These are phyloP conservation scores for Cercospora janseana DNA, from an alignment of 2,329 filamentous ascomycete species.

Conservation along the genomic window DNA sequence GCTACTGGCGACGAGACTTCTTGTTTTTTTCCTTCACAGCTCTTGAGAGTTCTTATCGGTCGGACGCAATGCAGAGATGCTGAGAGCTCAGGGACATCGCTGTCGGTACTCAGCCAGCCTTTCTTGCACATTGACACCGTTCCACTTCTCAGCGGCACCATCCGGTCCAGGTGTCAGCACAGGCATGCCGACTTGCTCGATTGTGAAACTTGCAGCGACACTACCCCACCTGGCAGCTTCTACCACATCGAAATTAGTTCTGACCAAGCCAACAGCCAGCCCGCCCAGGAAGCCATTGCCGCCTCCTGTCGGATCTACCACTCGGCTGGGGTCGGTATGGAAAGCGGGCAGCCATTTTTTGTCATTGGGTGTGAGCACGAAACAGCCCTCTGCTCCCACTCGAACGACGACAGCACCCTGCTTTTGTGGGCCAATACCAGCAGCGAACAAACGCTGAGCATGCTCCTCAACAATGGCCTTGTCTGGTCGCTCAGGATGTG, in stretches of 20 bases:
- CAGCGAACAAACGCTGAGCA: conserved; percentile 31
- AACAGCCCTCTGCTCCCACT: conserved; percentile 69
- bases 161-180: conserved; percentile 40
- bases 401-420: conserved; percentile 63
- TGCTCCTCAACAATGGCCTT: conserved; percentile 44
- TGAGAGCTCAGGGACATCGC: conserved; percentile 8
- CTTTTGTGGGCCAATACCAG: conserved; percentile 35
- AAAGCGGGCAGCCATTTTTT: conserved; percentile 74
- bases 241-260: conserved; percentile 56
- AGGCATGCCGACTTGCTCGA: conserved; percentile 90
- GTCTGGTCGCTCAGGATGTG: conserved; percentile 18
- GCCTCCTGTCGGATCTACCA: conserved; percentile 91
- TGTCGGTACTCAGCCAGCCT: conserved; percentile 41
- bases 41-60: neutral
- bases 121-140: conserved; percentile 45
- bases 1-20: no score
- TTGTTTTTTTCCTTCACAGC: no score
- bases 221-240: conserved; percentile 76
- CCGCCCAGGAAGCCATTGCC: conserved; percentile 83
- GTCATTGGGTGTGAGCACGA: conserved; percentile 40
- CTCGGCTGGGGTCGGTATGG: conserved; percentile 55
- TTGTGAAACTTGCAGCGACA: conserved; percentile 84
- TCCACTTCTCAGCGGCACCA: conserved; percentile 47
- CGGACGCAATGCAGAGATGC: neutral
- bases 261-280: conserved; percentile 56